Conservation (phyloP, 179 eudicot genomes). For the Silene vulgaris region DNA sequence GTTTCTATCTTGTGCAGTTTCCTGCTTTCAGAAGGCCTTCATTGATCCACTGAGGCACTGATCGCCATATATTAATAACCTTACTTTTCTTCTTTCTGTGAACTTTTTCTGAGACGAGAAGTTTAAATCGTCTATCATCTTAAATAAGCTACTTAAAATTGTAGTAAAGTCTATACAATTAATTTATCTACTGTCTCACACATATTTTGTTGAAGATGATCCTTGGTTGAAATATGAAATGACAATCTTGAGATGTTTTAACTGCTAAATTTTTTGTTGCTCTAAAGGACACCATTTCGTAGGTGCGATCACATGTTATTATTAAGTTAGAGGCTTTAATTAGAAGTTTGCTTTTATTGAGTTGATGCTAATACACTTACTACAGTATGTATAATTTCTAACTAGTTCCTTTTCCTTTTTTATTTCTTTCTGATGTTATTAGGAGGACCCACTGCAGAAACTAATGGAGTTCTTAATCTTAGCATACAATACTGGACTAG, state of each 20-base stretch:
- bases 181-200: background rate
- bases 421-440: slow-evolving; percentile 3
- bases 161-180: background rate
- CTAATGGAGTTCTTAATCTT: slow-evolving; percentile 74
- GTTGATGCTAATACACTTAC: background rate
- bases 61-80: background rate
- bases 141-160: background rate
- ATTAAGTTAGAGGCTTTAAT: background rate
- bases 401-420: background rate
- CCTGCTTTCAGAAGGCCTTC: slow-evolving; percentile 3
- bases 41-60: background rate
- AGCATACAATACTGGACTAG: slow-evolving; percentile 94
- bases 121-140: background rate
- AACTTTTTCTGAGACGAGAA: background rate
- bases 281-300: background rate
- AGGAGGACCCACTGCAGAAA: slow-evolving; percentile 95
- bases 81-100: no score
- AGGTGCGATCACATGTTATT: background rate
- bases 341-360: background rate
- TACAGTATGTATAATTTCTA: background rate
- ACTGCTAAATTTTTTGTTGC: background rate
- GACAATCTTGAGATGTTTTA: background rate
- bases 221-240: background rate
- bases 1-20: background rate
- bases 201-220: background rate